A percentile compares a stretch with the other conserved stretches of the same genome.
These are phyloP conservation scores for Pseudozyma sp. DNA, from an alignment of 1,284 basidiomycete species.

Conservation along the genomic window DNA sequence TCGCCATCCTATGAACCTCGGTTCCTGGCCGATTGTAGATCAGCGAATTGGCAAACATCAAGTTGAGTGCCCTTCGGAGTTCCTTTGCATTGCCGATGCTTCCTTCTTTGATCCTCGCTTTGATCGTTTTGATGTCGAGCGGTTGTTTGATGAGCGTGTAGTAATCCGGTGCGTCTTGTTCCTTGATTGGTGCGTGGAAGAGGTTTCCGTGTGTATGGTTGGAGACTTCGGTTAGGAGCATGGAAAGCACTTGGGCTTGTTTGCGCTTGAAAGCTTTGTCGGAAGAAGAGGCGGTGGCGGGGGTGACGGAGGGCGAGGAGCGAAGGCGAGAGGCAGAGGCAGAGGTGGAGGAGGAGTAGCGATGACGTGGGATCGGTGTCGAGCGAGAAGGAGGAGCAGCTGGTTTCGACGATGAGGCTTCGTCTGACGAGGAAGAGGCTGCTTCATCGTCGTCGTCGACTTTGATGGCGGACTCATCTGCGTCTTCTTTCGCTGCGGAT, in stretches of 20 bases:
- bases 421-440: neutral
- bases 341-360: neutral
- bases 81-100: constrained; percentile 46
- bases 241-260: constrained; percentile 57
- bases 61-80: constrained; percentile 49
- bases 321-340: neutral
- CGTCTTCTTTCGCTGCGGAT: neutral
- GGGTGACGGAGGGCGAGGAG: constrained; percentile 7
- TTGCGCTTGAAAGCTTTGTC: constrained; percentile 56
- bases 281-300: constrained; percentile 16
- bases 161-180: constrained; percentile 65
- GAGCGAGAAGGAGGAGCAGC: neutral
- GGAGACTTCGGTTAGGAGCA: constrained; percentile 64
- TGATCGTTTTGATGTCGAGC: constrained; percentile 65
- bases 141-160: constrained; percentile 61
- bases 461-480: too few species aligned
- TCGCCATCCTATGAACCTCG: constrained; percentile 65
- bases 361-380: neutral
- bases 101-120: constrained; percentile 62
- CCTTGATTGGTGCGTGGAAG: constrained; percentile 66
- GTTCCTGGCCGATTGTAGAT: constrained; percentile 66
- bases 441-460: neutral
- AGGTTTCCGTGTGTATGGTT: constrained; percentile 67
- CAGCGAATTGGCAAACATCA: constrained; percentile 66
- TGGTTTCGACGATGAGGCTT: neutral